Conservation (phyloP, 176 grass and related monocot genomes). For the Typha latifolia region DNA sequence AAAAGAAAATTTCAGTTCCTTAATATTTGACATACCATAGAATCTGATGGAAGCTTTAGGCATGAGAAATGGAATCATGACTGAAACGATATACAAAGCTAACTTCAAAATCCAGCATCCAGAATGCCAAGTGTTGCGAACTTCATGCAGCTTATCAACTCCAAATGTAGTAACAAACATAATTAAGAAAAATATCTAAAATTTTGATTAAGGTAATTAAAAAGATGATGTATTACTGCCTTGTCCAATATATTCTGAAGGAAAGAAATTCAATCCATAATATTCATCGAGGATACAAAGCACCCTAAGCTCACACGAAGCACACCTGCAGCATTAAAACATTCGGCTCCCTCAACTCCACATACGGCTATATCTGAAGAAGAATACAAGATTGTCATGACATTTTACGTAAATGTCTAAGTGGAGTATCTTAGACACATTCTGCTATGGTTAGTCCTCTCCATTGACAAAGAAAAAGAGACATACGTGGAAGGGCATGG, state of each 20-base stretch:
- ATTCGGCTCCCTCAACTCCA: slow-evolving; percentile 47
- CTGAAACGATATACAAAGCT: slow-evolving; percentile 45
- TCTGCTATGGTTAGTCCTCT: not conserved
- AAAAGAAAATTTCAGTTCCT: not conserved
- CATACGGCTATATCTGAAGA: slow-evolving; percentile 62
- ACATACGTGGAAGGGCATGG: slow-evolving; percentile 51
- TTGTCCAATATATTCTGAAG: not conserved
- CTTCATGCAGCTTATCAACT: slow-evolving; percentile 56
- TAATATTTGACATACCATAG: slow-evolving; percentile 43
- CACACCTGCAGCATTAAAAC: slow-evolving; percentile 64
- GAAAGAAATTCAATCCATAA: not conserved
- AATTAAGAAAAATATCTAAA: slow-evolving; percentile 78
- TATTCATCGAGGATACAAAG: slow-evolving; percentile 53
- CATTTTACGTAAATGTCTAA: not conserved
- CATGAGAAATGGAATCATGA: slow-evolving; percentile 55
- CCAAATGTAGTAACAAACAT: slow-evolving; percentile 71
- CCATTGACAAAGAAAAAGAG: not conserved
- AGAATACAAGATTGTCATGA: not conserved
- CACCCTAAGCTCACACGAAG: slow-evolving; percentile 83
- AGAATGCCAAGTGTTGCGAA: slow-evolving; percentile 75
- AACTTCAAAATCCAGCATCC: slow-evolving; percentile 66
- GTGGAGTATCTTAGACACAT: not conserved
- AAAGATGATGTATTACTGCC: not conserved
- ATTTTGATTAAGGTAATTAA: slow-evolving; percentile 31
- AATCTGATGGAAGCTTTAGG: slow-evolving; percentile 61